Base-by-base conservation (phyloP, 257 asterid genomes). In the Solanum okadae region DNA sequence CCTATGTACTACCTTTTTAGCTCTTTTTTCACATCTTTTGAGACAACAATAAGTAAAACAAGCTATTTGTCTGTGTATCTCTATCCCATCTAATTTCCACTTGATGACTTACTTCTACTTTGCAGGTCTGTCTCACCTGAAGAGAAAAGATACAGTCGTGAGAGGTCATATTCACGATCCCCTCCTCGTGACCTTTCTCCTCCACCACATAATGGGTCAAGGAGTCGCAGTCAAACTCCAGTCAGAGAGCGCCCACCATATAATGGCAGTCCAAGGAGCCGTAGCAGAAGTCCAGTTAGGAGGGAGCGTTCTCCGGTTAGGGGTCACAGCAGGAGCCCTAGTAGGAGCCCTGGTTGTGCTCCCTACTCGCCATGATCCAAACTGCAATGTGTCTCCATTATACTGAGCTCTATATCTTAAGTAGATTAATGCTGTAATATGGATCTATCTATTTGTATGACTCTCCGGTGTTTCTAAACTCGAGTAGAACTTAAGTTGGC, bases 81-180 rank as follows among this genome's bases (percentile, higher is more conserved):
- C 4, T 72, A 18, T 29, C 27, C 46, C 0, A 18, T 33, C 81
- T 34, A 8, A 11, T 34, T 12, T 35, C 78, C 9, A n/a, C 82
- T 37, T 87, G 20, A 63, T 15, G 31, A 35, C 35, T 63, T 81
- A 42, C 84, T 46, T 1, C 63, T 18, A 9, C 44, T 29, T 82
- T 82, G 20, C 93, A 97, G 99, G 95, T 95, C 99, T 23, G 44
- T 89, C 63, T 95, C 99, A 3, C 99, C 98, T 0, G 90, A 86
- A 13, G 98, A 90, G 89, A 93, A 75, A 72, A 88, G 98, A 91
- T 92, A 93, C 88, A 92, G 94, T 83, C 89, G 95, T 44, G 98
- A 94, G 88, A 92, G 95, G 79, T 93, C 98, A 2, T 91, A 88
- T 90, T 93, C 98, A 0, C 94, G 87, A 1, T 91, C 95, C 23